phyloP scores from a whole-genome alignment of 139 green algal genomes.

The Nannochloris sp. region DNA sequence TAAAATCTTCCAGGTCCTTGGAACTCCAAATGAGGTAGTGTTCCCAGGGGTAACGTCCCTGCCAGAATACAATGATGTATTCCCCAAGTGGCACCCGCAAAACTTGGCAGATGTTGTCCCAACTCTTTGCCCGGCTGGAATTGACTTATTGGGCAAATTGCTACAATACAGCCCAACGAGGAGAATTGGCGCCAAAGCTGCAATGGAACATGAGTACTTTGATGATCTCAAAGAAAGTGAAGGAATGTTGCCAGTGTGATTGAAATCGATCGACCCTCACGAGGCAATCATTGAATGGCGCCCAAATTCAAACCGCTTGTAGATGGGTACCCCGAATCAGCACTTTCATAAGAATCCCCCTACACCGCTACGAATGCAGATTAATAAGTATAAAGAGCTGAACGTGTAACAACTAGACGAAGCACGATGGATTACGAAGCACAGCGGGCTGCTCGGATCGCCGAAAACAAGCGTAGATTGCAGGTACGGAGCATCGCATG shows the following conservation, averaged over 20 bases:
- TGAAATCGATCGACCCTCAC: too few species aligned
- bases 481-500: constrained; percentile 10
- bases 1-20: constrained; percentile 57
- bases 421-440: constrained; percentile 35
- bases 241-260: background rate
- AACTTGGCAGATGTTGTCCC: constrained; percentile 46
- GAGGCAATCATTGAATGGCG: too few species aligned
- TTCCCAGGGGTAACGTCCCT: constrained; percentile 47
- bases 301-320: background rate
- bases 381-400: too few species aligned
- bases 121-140: constrained; percentile 41
- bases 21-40: constrained; percentile 41
- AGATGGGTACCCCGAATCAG: background rate
- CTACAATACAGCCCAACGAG: constrained; percentile 37
- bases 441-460: constrained; percentile 32
- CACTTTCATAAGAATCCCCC: background rate
- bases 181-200: constrained; percentile 52
- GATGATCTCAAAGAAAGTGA: constrained; percentile 28
- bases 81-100: constrained; percentile 16
- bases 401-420: background rate
- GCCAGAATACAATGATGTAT: constrained; percentile 62
- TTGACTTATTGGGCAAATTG: constrained; percentile 69
- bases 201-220: constrained; percentile 71
- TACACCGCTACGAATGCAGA: background rate
- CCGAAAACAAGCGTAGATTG: constrained; percentile 39